phyloP scores from a whole-genome alignment of 108 stramenopile species.

The Fistulifera pelliculosa region DNA sequence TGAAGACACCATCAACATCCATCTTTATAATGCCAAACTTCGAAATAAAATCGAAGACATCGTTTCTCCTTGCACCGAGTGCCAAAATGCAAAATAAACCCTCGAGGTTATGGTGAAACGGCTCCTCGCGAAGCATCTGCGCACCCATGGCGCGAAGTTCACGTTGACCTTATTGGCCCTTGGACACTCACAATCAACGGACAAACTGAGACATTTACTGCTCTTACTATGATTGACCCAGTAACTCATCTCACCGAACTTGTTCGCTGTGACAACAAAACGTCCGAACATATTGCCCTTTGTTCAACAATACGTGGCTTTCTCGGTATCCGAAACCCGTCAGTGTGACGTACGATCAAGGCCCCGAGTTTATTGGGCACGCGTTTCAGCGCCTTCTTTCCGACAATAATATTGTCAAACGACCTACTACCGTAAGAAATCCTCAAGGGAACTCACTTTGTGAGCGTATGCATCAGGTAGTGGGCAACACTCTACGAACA shows the following conservation, averaged over 20 bases:
- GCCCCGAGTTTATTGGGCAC: conserved; percentile 32
- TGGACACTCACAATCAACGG: conserved; percentile 18
- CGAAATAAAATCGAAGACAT: not conserved
- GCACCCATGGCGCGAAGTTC: conserved; percentile 18
- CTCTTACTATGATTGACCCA: conserved; percentile 15
- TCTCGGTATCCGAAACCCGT: conserved; percentile 31
- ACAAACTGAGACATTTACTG: conserved; percentile 1
- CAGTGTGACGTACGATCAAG: conserved; percentile 24
- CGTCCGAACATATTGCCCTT: conserved; percentile 12
- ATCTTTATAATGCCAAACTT: not conserved
- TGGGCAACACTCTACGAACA: conserved; percentile 22
- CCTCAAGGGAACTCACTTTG: conserved; percentile 29
- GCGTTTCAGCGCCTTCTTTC: conserved; percentile 21
- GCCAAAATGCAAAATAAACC: conserved; percentile 1
- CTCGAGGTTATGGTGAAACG: not conserved
- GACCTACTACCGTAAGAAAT: conserved; percentile 17
- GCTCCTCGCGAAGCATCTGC: not conserved
- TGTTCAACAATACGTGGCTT: conserved; percentile 33
- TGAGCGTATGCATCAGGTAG: conserved; percentile 25
- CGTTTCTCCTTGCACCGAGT: not conserved
- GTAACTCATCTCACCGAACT: conserved; percentile 39
- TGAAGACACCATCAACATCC: conserved; percentile 1
- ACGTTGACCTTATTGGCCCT: conserved; percentile 35
- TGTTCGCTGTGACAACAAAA: conserved; percentile 16
- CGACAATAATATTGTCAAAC: conserved; percentile 5